Conservation (phyloP, 345 rosid genomes). For the Arabidopsis thaliana region TAIR10.1 NC_003076.8:26912001-26912500, state of each 20-base stretch:
- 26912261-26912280: not conserved
- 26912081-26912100: not conserved
- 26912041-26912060: too few species aligned
- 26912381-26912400: too few species aligned
- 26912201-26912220: not conserved
- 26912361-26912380: not conserved
- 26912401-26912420: constrained; percentile 27
- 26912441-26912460: constrained; percentile 11
- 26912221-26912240: constrained; percentile 16
- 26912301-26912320: constrained; percentile 4
- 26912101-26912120: not conserved
- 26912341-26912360: constrained; percentile 19
- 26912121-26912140: not conserved
- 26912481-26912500: constrained; percentile 43
- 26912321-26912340: constrained; percentile 26
- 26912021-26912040: constrained; percentile 14
- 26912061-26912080: too few species aligned
- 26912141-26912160: not conserved
- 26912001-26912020: not conserved
- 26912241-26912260: not conserved
- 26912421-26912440: constrained; percentile 23
- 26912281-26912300: constrained; percentile 8
- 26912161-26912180: too few species aligned
- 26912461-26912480: constrained; percentile 28
- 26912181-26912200: too few species aligned